These are phyloP conservation scores for Neocatenulostroma microsporum DNA, from an alignment of 2,329 filamentous ascomycete genomes.

Conservation along the genomic window DNA sequence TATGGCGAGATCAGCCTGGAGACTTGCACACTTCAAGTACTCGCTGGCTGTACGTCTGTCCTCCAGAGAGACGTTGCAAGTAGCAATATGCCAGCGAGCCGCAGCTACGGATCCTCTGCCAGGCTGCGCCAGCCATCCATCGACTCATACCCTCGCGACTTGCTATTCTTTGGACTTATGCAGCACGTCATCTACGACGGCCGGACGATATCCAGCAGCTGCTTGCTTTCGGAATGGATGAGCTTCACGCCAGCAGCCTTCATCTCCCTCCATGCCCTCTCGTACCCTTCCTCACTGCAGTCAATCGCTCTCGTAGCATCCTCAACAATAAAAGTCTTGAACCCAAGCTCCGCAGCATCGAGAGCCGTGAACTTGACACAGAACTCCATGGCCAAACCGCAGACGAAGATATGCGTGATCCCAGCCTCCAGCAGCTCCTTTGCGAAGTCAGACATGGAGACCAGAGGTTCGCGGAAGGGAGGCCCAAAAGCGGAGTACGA, in stretches of 20 bases:
- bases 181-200: too few relatives aligned
- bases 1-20: too few relatives aligned
- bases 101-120: too few relatives aligned
- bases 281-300: constrained; percentile 48
- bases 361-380: constrained; percentile 78
- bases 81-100: too few relatives aligned
- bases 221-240: too few relatives aligned
- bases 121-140: too few relatives aligned
- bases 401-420: constrained; percentile 75
- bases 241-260: constrained; percentile 53
- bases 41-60: too few relatives aligned
- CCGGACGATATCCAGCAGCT: too few relatives aligned
- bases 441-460: constrained; percentile 56
- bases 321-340: constrained; percentile 65
- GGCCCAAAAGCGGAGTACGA: constrained; percentile 93
- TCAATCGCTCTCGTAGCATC: constrained; percentile 72
- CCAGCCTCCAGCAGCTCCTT: constrained; percentile 47
- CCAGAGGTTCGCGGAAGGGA: constrained; percentile 57
- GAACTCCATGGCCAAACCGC: constrained; percentile 80
- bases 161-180: too few relatives aligned
- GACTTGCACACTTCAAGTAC: too few relatives aligned
- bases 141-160: too few relatives aligned
- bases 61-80: too few relatives aligned
- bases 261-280: constrained; percentile 46
- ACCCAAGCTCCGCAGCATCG: constrained; percentile 69